Evolutionary conservation across 371 early-diverging fungal genomes (phyloP).

Genomic region (Saksenaea oblongispora): DNA sequence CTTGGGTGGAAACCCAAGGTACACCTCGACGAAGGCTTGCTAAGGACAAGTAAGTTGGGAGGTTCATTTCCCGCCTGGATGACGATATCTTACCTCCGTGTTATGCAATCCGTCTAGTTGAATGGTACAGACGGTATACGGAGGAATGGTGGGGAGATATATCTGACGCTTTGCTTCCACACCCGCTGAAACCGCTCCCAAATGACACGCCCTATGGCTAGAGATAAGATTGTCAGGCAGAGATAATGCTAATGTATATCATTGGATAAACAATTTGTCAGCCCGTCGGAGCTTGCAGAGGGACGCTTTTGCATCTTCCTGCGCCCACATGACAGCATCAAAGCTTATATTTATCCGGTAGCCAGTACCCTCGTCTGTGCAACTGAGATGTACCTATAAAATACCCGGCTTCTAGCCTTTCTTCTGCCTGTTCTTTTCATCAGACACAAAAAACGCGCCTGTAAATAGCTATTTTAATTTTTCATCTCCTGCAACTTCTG

Average conservation of each 20-base stretch:
- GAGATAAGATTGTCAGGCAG: background rate
- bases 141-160: conserved; percentile 69
- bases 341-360: conserved; percentile 1
- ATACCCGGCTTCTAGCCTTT: background rate
- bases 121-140: conserved; percentile 61
- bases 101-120: conserved; percentile 35
- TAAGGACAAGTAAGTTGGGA: conserved; percentile 70
- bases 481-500: background rate
- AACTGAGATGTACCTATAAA: conserved; percentile 4
- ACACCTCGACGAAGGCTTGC: conserved; percentile 67
- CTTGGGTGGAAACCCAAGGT: conserved; percentile 77
- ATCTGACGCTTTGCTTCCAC: conserved; percentile 53
- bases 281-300: background rate
- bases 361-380: conserved; percentile 5
- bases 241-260: background rate
- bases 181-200: conserved; percentile 56
- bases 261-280: background rate
- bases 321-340: background rate
- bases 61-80: no score
- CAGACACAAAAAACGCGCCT: conserved; percentile 5
- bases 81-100: background rate
- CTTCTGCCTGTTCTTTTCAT: background rate
- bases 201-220: conserved; percentile 10
- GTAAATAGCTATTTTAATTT: background rate
- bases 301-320: background rate